Percentiles rank a stretch among this genome's conserved stretches.
These are phyloP conservation scores for Penicillium sclerotiorum DNA, from an alignment of 2,329 filamentous ascomycete species.

Conservation along the genomic window DNA sequence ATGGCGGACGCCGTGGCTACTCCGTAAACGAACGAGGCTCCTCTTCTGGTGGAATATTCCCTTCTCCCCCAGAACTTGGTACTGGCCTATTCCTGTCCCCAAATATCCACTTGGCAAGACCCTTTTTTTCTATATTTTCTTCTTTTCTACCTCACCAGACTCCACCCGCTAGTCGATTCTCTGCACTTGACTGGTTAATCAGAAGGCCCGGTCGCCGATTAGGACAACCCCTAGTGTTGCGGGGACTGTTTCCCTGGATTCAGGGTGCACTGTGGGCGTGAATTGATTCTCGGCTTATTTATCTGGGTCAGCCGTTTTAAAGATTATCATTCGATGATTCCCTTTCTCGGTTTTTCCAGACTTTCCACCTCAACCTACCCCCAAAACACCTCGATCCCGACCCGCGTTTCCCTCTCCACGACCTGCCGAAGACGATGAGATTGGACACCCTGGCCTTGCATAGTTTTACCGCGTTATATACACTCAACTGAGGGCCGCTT, in stretches of 20 bases:
- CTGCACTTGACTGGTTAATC: slow-evolving; percentile 6
- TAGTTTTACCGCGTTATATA: slow-evolving; percentile 14
- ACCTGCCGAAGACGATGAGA: slow-evolving; percentile 24
- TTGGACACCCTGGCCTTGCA: slow-evolving; percentile 26
- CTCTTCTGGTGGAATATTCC: not conserved
- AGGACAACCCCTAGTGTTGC: slow-evolving; percentile 22
- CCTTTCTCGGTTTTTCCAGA: not conserved
- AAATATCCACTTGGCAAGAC: slow-evolving; percentile 12
- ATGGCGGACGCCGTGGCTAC: not conserved
- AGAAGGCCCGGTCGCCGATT: slow-evolving; percentile 5
- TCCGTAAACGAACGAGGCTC: not conserved
- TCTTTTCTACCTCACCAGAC: slow-evolving; percentile 1
- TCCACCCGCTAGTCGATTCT: slow-evolving; percentile 3
- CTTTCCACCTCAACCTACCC: not conserved
- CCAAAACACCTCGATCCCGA: no score
- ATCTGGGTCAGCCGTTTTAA: slow-evolving; percentile 8
- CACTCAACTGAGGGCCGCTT: slow-evolving; percentile 25
- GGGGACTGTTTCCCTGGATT: slow-evolving; percentile 21
- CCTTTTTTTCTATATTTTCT: slow-evolving; percentile 10
- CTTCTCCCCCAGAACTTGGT: not conserved
- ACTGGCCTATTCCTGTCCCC: not conserved
- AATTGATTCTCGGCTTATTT: not conserved
- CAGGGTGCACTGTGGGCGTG: not conserved
- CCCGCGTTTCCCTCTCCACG: not conserved
- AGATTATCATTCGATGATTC: not conserved